Percentiles rank a stretch among this genome's conserved stretches.
phyloP scores from a whole-genome alignment of 78 protist genomes.

The Isochrysis galbana region DNA sequence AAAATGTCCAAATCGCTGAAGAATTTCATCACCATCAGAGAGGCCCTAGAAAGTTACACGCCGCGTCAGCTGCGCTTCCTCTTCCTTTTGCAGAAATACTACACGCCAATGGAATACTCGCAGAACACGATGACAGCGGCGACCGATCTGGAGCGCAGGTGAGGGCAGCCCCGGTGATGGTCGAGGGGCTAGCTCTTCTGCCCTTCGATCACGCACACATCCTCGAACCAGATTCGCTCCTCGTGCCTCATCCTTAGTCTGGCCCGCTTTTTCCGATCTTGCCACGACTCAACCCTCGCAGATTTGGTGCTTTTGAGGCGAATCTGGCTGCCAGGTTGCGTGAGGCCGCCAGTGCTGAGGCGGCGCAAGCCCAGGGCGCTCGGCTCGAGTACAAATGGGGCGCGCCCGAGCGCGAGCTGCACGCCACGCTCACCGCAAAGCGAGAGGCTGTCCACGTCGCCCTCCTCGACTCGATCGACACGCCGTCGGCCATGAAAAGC shows the following conservation, averaged over 20 bases:
- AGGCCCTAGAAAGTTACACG: constrained; percentile 43
- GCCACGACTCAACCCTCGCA: too few species aligned
- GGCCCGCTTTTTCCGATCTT: too few species aligned
- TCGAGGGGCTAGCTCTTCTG: constrained; percentile 52
- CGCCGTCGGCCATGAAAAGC: constrained; percentile 63
- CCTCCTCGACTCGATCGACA: constrained; percentile 80
- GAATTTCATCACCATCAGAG: constrained; percentile 96
- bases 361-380: not conserved
- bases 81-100: constrained; percentile 17
- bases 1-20: constrained; percentile 98
- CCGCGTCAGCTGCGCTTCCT: constrained; percentile 43
- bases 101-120: constrained; percentile 15
- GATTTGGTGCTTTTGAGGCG: not conserved
- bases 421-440: not conserved
- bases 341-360: not conserved
- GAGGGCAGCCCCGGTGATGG: too few species aligned
- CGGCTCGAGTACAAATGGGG: not conserved
- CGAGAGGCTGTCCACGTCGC: not conserved
- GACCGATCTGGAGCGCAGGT: not conserved
- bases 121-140: constrained; percentile 75
- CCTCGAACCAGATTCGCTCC: too few species aligned
- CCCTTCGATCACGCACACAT: too few species aligned
- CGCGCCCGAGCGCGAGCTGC: not conserved
- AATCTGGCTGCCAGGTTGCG: not conserved
- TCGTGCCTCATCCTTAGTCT: not conserved